Base-by-base conservation (phyloP, 805 yeast species). In the Candida maris region DNA sequence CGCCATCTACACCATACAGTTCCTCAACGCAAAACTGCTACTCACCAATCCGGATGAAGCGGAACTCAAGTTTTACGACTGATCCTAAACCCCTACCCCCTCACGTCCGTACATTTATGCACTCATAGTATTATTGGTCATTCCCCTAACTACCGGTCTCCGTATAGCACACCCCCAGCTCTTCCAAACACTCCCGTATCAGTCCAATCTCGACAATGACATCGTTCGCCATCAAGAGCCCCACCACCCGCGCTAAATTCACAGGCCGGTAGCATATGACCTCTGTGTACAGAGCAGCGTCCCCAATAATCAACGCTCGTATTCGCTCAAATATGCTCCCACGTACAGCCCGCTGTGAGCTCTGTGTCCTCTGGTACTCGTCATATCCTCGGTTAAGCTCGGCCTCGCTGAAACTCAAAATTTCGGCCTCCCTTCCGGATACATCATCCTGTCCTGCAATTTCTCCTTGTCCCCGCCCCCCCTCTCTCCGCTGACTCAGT, bases 151-250 rank as follows among this genome's bases (percentile, higher is more conserved):
- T 18, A 20, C 20, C 25, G 32, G 21, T 25, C 21, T 27, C 31
- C 19, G 56, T 48, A 44, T 52, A 48, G 40, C 56, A 48, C 4
- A 59, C 34, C 3, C 64, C 63, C 27, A 56, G 28, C 15, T 46
- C 48, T 33, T 61, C 65, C 19, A 60, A 38, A 29, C 51, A 48
- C 5, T 50, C 50, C 9, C 48, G 34, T 4, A 60, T 41, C 17
- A 49, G 17, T 3, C 35, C 35, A 2, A 37, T 30, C 13, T 59
- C 59, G 7, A 47, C 28, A n/a, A 44, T 41, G 8, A 47, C 28
- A 22, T 47, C 46, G n/a, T 41, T 41, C 3, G 26, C 18, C 4
- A 24, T 44, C 21, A 57, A 36, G n/a, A 38, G 18, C 10, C 34
- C 32, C 15, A 35, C 31, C 19, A 59, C 40, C 4, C 33, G 37